These are phyloP conservation scores for Yamadazyma kanchanaburiensis DNA, from an alignment of 1,139 yeast species.

Conservation along the genomic window DNA sequence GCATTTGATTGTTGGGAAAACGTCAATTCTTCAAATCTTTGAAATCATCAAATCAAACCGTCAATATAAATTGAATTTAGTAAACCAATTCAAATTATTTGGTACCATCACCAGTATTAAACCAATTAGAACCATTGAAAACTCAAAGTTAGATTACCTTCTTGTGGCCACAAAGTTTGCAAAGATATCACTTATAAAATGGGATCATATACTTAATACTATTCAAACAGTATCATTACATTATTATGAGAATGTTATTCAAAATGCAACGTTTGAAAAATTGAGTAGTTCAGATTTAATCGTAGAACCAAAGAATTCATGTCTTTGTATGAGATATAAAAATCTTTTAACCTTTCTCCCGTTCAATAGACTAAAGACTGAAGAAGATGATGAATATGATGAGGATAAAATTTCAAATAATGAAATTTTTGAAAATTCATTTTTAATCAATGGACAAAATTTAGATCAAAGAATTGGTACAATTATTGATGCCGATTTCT, in stretches of 20 bases:
- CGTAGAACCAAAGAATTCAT: slow-evolving; percentile 62
- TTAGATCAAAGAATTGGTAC: slow-evolving; percentile 57
- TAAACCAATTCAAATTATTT: slow-evolving; percentile 66
- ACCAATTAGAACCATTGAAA: slow-evolving; percentile 49
- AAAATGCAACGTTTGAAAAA: slow-evolving; percentile 46
- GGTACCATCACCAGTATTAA: slow-evolving; percentile 66
- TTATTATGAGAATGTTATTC: slow-evolving; percentile 73
- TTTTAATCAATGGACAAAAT: slow-evolving; percentile 53
- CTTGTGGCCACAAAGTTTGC: slow-evolving; percentile 72
- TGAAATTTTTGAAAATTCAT: slow-evolving; percentile 45
- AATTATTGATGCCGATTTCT: slow-evolving; percentile 64
- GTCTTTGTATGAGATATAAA: slow-evolving; percentile 64
- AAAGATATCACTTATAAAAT: slow-evolving; percentile 70
- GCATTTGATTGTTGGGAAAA: slow-evolving; percentile 68
- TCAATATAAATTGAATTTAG: slow-evolving; percentile 45
- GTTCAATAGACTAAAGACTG: slow-evolving; percentile 43
- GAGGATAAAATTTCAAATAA: slow-evolving; percentile 13
- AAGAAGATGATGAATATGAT: slow-evolving; percentile 34
- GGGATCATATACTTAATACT: slow-evolving; percentile 54
- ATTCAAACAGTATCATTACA: slow-evolving; percentile 79
- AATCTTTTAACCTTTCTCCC: slow-evolving; percentile 78
- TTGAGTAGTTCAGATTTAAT: slow-evolving; percentile 47
- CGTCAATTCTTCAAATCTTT: slow-evolving; percentile 70
- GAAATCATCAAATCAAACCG: slow-evolving; percentile 30
- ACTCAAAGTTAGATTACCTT: slow-evolving; percentile 54